Base-by-base conservation (phyloP, 148 eudicot genomes). In the Heliamphora exappendiculata region DNA sequence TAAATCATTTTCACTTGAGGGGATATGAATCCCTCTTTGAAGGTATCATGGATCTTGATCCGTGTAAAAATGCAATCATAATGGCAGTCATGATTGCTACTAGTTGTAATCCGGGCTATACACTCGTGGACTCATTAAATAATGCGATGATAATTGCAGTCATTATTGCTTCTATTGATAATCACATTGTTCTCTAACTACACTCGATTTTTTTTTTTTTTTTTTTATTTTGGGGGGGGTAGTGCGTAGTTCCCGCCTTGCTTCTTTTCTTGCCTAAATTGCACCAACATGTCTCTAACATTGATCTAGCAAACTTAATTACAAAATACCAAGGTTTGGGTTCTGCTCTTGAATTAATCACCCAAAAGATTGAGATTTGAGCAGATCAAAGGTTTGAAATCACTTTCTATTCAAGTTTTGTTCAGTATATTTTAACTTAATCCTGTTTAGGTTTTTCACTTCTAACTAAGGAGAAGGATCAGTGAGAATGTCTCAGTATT, bases 21-120 rank as follows among this genome's bases (percentile, higher is more conserved):
- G 39, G 1, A 1, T 64, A 34, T 65, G 34, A 66, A 24, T 17
- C 37, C 13, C 47, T 39, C 26, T 36, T 29, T 22, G 26, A 28
- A 60, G 65, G 65, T 60, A 34, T 59, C 34, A 60, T 60, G 29
- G 65, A 60, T 60, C 65, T 36, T 60, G 65, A 60, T 29, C 37
- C 65, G 26, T 60, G 26, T 26, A 28, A 29, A 16, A 34, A 19
- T 10, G 26, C 6, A 17, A 31, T 31, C 67, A 62, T 66, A 11
- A 26, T 66, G 47, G 37, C 4, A 37, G 5, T 34, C 12, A 3
- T 8, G 70, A 37, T 66, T 66, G 47, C 70, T 66, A 5, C 28
- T 66, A 66, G 19, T 37, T 66, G 26, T 66, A 62, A 29, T 17
- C 67, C 29, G 10, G 26, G 62, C 62, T 57, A 57, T 57, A 10